Base-by-base conservation (phyloP, 2,329 filamentous ascomycete species). In the Pleurostoma richardsiae region DNA sequence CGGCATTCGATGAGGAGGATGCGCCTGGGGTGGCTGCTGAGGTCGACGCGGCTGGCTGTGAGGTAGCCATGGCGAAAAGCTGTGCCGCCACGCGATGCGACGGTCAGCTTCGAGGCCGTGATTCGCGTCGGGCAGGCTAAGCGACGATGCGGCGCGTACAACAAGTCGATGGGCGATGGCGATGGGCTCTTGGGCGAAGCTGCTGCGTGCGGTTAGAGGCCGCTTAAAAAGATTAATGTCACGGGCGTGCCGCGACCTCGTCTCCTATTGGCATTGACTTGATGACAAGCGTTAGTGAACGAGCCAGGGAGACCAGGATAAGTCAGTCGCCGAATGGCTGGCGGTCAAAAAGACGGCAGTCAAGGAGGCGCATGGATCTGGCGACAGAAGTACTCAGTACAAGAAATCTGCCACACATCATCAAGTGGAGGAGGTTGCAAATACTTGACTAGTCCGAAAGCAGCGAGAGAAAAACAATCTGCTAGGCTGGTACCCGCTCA, bases 1-100 rank as follows among this genome's bases (percentile, higher is more conserved):
- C 48, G 44, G 59, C 51, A 29, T 54, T 51, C 33, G 53, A 49
- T 47, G 55, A 62, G 52, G 65, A 59, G 55, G 70, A 66, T 52
- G 65, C 64, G 57, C 68, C 68, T 49, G 58, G 49, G 42, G 68
- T 63, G 53, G 73, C 72, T 57, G 53, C 61, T 53, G 56, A 55
- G 53, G 55, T 52, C 29, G 39, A 44, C 50, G 55, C 33, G 8
- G 8, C 8, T n/a, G 8, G 33, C n/a, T 8, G 8, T 36, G 33
- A 36, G 33, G 33, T n/a, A 8, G 33, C 33, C 33, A 53, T 56
- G 53, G 53, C 50, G 55, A 61, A 60, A 59, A 58, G 56, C 64
- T 56, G 56, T 59, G 59, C 60, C 63, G 66, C 64, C 66, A 64
- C 66, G 59, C 57, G 54, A 58, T 59, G 61, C 62, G 61, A 61